These are phyloP conservation scores for Malus sieversii DNA, from an alignment of 306 rosid species.

Conservation along the genomic window DNA sequence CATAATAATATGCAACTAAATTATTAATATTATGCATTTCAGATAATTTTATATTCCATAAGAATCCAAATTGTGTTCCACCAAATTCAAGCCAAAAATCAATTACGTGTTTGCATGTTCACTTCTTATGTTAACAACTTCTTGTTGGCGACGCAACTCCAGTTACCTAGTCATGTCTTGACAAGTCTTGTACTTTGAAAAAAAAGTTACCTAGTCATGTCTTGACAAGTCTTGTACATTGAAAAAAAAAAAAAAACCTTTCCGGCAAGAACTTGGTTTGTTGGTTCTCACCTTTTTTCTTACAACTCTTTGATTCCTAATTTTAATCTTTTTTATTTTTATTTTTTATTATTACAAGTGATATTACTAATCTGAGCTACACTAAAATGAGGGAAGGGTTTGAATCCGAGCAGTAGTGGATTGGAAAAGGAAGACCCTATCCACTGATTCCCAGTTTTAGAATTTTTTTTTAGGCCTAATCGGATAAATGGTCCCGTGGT, in stretches of 20 bases:
- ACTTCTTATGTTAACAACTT: constrained; percentile 12
- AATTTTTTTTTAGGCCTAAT: too few relatives aligned
- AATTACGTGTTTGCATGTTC: constrained; percentile 16
- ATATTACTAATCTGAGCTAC: too few relatives aligned
- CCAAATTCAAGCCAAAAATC: constrained; percentile 18
- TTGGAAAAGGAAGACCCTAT: too few relatives aligned
- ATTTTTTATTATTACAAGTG: too few relatives aligned
- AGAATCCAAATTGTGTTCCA: constrained; percentile 20
- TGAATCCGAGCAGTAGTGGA: too few relatives aligned
- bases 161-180: constrained; percentile 1
- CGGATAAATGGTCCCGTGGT: too few relatives aligned
- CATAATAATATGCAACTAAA: background rate
- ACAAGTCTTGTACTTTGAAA: constrained; percentile 4
- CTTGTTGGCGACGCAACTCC: constrained; percentile 4
- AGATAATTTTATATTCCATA: background rate
- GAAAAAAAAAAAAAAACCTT: background rate
- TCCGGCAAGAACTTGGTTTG: background rate
- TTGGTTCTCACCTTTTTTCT: background rate
- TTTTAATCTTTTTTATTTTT: too few relatives aligned
- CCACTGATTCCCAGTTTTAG: too few relatives aligned
- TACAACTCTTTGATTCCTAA: constrained; percentile 1
- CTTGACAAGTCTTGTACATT: constrained; percentile 6
- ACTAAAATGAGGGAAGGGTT: too few relatives aligned
- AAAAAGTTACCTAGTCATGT: constrained; percentile 1
- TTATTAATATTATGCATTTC: background rate